phyloP scores from a whole-genome alignment of 2,329 filamentous ascomycete species.

The Phoma sp. region DNA sequence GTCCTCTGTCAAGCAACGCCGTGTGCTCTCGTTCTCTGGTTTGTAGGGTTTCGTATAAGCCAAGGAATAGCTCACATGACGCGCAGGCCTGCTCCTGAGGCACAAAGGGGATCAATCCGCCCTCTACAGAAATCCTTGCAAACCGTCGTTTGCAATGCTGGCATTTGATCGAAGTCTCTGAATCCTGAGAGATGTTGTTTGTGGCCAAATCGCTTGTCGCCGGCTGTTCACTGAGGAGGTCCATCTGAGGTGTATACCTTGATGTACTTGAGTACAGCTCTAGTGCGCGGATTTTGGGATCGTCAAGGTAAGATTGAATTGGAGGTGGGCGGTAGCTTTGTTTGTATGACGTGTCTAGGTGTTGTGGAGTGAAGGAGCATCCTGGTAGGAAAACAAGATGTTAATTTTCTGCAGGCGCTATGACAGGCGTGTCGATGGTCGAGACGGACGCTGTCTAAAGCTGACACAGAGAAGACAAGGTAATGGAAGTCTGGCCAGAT shows the following conservation, averaged over 20 bases:
- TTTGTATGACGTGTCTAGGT: neutral
- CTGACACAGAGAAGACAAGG: neutral
- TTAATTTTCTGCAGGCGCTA: neutral
- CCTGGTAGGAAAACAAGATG: neutral
- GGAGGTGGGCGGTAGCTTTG: neutral
- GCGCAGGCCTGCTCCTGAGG: neutral
- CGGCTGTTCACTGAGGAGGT: neutral
- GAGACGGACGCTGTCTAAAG: no score
- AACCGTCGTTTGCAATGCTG: slow-evolving; percentile 5
- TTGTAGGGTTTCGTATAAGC: slow-evolving; percentile 2
- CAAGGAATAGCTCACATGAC: slow-evolving; percentile 8
- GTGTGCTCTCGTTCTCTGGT: slow-evolving; percentile 2
- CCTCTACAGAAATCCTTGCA: slow-evolving; percentile 1
- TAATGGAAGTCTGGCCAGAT: neutral
- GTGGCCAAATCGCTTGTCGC: neutral
- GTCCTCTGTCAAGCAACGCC: slow-evolving; percentile 8
- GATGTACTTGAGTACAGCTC: neutral
- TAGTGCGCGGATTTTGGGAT: neutral
- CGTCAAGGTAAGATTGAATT: neutral
- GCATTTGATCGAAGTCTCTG: slow-evolving; percentile 5
- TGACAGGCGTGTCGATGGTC: neutral
- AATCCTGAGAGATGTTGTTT: neutral
- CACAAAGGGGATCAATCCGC: neutral
- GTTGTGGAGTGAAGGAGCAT: slow-evolving; percentile 10
- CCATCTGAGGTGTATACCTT: neutral